A percentile compares a stretch with the other conserved stretches of the same genome.
Conservation (phyloP, 108 stramenopile genomes). For the Skeletonema menzelii region DNA sequence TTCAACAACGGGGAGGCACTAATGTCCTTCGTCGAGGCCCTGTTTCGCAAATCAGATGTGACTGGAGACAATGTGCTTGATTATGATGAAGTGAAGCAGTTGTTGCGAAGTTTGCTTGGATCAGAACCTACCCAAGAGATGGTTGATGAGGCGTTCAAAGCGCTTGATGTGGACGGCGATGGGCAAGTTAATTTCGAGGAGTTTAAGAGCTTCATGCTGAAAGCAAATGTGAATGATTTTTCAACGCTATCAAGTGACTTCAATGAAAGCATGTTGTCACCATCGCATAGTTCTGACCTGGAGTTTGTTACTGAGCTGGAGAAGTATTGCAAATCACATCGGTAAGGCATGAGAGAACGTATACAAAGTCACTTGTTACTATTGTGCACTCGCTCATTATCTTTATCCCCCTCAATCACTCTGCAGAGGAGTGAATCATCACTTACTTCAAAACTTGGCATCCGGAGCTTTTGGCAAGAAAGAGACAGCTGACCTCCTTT, state of each 20-base stretch:
- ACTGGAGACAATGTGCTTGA: not conserved
- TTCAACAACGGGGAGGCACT: not conserved
- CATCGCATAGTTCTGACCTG: not conserved
- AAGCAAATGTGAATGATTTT: not conserved
- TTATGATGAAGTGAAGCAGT: not conserved
- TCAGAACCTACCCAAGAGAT: conserved; percentile 25
- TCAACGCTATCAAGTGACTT: not conserved
- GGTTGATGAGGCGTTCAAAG: conserved; percentile 20
- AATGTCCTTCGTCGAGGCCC: not conserved
- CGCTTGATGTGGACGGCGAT: conserved; percentile 33
- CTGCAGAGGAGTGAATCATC: conserved; percentile 7
- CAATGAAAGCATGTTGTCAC: not conserved
- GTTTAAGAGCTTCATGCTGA: conserved; percentile 21
- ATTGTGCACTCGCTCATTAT: not conserved
- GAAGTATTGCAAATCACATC: conserved; percentile 1
- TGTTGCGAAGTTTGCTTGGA: conserved; percentile 5
- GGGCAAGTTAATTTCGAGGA: conserved; percentile 36
- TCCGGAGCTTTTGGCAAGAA: conserved; percentile 7
- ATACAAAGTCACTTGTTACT: too few relatives aligned
- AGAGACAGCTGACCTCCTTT: conserved; percentile 5
- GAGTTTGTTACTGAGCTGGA: conserved; percentile 5
- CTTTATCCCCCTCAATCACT: not conserved
- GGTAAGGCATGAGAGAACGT: too few relatives aligned
- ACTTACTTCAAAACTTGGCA: not conserved
- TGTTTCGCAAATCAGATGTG: not conserved